Evolutionary conservation across 2,329 filamentous ascomycete genomes (phyloP).

Genomic region (Fusarium duplospermum): DNA sequence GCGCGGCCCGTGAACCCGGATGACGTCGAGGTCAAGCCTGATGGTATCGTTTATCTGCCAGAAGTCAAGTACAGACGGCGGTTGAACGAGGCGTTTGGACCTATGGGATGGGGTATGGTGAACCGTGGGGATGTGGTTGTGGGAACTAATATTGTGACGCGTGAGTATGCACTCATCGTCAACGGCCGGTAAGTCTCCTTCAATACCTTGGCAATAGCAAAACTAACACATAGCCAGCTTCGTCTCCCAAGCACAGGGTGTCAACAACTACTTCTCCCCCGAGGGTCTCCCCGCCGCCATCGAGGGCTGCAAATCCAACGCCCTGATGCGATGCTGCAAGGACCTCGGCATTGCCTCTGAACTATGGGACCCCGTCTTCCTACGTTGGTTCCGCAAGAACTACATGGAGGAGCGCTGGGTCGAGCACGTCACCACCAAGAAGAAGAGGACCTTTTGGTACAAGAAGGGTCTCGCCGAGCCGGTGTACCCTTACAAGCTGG

Average conservation of each 20-base stretch:
- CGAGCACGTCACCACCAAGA: constrained; percentile 88
- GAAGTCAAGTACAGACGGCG: constrained; percentile 98
- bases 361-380: constrained; percentile 95
- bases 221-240: constrained; percentile 66
- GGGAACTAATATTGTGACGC: constrained; percentile 82
- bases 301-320: constrained; percentile 98
- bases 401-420: constrained; percentile 86
- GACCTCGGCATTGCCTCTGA: constrained; percentile 95
- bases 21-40: constrained; percentile 97
- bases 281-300: constrained; percentile 94
- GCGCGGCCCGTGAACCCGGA: constrained; percentile 73
- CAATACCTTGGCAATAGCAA: too few relatives aligned
- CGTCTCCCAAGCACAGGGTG: constrained; percentile 90
- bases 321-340: constrained; percentile 98
- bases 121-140: constrained; percentile 88
- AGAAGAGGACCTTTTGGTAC: constrained; percentile 87
- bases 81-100: constrained; percentile 90
- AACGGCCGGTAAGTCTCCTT: constrained; percentile 78
- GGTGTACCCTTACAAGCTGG: constrained; percentile 67
- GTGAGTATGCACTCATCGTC: constrained; percentile 92
- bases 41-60: constrained; percentile 94
- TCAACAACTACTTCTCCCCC: constrained; percentile 91
- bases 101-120: constrained; percentile 94
- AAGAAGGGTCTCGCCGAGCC: constrained; percentile 82
- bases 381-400: constrained; percentile 82